Evolutionary conservation across 2,329 filamentous ascomycete genomes (phyloP).

Genomic region (Aspergillus sp.): DNA sequence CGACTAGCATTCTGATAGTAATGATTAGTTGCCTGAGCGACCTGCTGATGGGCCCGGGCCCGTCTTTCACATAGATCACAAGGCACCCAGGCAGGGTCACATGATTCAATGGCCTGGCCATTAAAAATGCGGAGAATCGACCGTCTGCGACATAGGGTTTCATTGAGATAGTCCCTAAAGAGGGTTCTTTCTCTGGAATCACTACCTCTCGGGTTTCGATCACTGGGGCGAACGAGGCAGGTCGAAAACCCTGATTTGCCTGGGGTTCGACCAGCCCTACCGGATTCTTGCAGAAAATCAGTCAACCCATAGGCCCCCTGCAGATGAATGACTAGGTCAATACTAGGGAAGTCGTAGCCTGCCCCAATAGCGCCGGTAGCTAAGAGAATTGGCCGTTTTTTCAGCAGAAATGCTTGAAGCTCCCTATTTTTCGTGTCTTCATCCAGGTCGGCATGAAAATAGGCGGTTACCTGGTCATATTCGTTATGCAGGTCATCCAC

Average conservation of each 20-base stretch:
- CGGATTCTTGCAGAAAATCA: conserved; percentile 1
- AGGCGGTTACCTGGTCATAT: not conserved
- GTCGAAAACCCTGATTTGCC: not conserved
- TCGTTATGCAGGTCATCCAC: no score
- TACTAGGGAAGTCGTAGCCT: not conserved
- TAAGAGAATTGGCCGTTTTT: not conserved
- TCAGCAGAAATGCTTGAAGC: not conserved
- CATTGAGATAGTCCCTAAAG: not conserved
- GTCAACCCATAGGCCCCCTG: not conserved
- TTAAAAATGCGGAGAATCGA: not conserved
- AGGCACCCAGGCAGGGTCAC: not conserved
- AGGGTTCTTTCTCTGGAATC: not conserved
- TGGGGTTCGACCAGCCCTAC: not conserved
- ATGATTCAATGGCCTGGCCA: not conserved
- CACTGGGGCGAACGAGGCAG: not conserved
- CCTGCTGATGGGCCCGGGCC: not conserved
- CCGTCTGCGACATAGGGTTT: not conserved
- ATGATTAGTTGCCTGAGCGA: not conserved
- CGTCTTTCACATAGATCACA: not conserved
- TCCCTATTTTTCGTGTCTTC: not conserved
- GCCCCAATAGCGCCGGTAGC: not conserved
- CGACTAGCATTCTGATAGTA: not conserved
- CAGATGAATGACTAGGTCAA: not conserved
- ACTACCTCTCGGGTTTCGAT: not conserved
- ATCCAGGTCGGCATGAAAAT: not conserved